Evolutionary conservation across 169 alveolate genomes (phyloP).

Genomic region (Fabrea salina): DNA sequence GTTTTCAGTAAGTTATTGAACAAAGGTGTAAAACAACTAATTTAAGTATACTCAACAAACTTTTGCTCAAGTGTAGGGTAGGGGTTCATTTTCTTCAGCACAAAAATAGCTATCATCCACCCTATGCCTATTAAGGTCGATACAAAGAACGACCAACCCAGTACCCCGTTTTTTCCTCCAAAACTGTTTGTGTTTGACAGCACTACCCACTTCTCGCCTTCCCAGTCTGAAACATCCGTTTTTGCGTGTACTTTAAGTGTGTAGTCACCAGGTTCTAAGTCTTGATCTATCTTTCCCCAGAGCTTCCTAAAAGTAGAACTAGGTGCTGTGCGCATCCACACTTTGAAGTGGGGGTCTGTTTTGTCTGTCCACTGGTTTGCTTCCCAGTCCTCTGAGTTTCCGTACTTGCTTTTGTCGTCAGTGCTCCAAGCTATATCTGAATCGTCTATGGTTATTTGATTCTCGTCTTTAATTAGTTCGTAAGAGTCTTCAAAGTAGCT

Average conservation of each 20-base stretch:
- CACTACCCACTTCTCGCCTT: constrained; percentile 68
- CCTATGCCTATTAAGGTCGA: not conserved
- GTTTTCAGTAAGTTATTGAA: too few relatives aligned
- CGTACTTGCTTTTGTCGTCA: constrained; percentile 52
- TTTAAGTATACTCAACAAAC: too few relatives aligned
- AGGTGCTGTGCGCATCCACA: constrained; percentile 87
- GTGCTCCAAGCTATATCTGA: constrained; percentile 63
- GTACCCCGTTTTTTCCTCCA: constrained; percentile 77
- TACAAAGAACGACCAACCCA: not conserved
- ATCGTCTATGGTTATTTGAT: constrained; percentile 37
- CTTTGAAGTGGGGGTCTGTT: constrained; percentile 78
- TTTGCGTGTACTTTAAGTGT: constrained; percentile 42
- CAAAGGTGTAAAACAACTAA: too few relatives aligned
- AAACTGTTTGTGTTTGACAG: constrained; percentile 73
- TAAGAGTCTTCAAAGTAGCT: constrained; percentile 44
- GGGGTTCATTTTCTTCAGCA: too few relatives aligned
- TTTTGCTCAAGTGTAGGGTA: too few relatives aligned
- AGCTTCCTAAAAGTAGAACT: constrained; percentile 76
- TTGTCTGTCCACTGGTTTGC: constrained; percentile 64
- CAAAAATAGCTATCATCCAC: not conserved
- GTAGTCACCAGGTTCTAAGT: constrained; percentile 52
- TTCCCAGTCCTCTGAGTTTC: constrained; percentile 3
- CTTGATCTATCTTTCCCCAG: constrained; percentile 74
- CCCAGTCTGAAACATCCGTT: constrained; percentile 64
- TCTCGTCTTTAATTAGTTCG: constrained; percentile 26